These are phyloP conservation scores for Pestalotiopsis sp. DNA, from an alignment of 2,329 filamentous ascomycete genomes.

Conservation along the genomic window DNA sequence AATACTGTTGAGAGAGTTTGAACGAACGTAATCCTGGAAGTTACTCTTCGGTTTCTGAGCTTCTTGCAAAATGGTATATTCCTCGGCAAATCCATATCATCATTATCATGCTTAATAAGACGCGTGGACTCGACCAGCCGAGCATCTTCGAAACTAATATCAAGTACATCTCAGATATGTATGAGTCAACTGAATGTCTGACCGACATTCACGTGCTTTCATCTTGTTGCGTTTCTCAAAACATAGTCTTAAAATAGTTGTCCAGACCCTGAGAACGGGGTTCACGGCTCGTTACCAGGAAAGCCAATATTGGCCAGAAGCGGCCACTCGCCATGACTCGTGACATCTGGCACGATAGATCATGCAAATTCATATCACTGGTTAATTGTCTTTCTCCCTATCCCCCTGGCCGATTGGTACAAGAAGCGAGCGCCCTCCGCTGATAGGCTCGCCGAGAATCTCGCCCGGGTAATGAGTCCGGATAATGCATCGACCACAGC, in stretches of 20 bases:
- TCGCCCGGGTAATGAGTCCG: constrained; percentile 33
- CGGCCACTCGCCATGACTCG: background rate
- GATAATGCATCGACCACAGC: constrained; percentile 29
- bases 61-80: background rate
- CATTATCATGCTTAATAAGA: background rate
- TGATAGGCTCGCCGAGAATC: constrained; percentile 24
- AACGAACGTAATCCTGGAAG: too few species aligned
- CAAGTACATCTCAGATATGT: background rate
- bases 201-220: too few species aligned
- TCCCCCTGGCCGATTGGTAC: constrained; percentile 18
- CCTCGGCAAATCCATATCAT: background rate
- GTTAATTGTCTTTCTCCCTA: constrained; percentile 11
- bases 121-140: background rate
- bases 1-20: too few species aligned
- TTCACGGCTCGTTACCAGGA: background rate
- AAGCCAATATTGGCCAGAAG: background rate
- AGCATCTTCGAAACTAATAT: background rate
- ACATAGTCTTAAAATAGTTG: background rate
- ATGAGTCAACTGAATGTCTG: background rate
- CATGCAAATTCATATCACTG: constrained; percentile 17
- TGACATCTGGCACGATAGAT: constrained; percentile 3
- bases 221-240: too few species aligned
- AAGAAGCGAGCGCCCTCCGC: constrained; percentile 20
- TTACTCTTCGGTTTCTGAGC: too few species aligned
- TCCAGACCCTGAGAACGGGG: background rate